These are phyloP conservation scores for Recurvomyces mirabilis DNA, from an alignment of 495 filamentous ascomycete species.

Conservation along the genomic window DNA sequence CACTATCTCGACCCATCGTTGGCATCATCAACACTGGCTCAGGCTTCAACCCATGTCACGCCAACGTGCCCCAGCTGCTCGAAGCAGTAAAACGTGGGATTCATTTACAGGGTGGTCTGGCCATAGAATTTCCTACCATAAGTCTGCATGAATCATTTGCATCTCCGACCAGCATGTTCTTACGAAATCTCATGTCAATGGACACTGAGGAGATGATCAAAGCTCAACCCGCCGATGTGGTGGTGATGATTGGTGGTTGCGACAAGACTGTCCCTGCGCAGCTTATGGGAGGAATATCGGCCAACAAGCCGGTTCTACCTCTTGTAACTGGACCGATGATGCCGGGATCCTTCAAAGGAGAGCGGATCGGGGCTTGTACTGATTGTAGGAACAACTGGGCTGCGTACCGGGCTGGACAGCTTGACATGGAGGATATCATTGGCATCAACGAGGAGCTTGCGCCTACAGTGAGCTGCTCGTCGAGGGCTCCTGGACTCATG, in stretches of 20 bases:
- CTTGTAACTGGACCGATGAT: slow-evolving; percentile 58
- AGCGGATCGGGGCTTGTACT: slow-evolving; percentile 53
- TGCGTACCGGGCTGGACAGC: slow-evolving; percentile 44
- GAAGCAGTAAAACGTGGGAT: slow-evolving; percentile 54
- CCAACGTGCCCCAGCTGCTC: slow-evolving; percentile 54
- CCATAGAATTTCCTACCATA: slow-evolving; percentile 57
- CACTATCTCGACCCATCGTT: slow-evolving; percentile 52
- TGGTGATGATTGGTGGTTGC: slow-evolving; percentile 55
- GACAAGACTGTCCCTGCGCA: slow-evolving; percentile 61
- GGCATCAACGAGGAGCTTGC: slow-evolving; percentile 58
- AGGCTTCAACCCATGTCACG: slow-evolving; percentile 57
- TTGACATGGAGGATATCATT: slow-evolving; percentile 56
- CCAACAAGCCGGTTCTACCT: slow-evolving; percentile 54
- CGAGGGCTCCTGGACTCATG: neutral
- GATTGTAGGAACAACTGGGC: slow-evolving; percentile 61
- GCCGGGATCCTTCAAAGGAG: slow-evolving; percentile 48
- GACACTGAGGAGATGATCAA: slow-evolving; percentile 62
- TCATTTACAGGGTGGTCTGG: slow-evolving; percentile 48
- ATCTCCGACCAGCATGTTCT: slow-evolving; percentile 55
- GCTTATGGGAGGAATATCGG: slow-evolving; percentile 58
- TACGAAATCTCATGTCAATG: slow-evolving; percentile 61
- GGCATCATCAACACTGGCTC: slow-evolving; percentile 59
- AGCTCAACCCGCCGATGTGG: slow-evolving; percentile 53
- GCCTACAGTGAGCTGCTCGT: slow-evolving; percentile 35
- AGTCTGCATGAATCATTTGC: slow-evolving; percentile 54